phyloP scores from a whole-genome alignment of 257 asterid species.

The Solanum paucissectum region DNA sequence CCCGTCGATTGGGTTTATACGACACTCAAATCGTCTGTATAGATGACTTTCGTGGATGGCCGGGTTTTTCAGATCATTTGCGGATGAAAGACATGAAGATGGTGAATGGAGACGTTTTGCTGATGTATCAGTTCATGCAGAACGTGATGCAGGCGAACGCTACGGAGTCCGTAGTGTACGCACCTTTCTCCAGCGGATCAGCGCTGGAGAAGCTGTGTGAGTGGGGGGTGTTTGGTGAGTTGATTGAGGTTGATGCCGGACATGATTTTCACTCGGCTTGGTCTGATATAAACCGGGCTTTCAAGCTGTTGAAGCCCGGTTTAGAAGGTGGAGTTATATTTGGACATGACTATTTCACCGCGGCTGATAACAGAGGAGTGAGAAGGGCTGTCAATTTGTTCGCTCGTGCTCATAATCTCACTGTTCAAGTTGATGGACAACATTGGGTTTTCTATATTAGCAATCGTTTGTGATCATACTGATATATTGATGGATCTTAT shows the following conservation, averaged over 20 bases:
- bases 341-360: constrained; percentile 40
- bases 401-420: constrained; percentile 27
- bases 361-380: constrained; percentile 41
- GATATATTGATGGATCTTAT: background rate
- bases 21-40: constrained; percentile 36
- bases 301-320: constrained; percentile 31
- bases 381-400: constrained; percentile 45
- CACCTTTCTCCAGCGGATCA: constrained; percentile 53
- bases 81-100: constrained; percentile 34
- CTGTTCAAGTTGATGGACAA: constrained; percentile 39
- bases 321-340: constrained; percentile 34
- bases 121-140: constrained; percentile 62
- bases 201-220: constrained; percentile 48
- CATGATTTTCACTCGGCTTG: constrained; percentile 73
- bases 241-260: constrained; percentile 59
- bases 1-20: constrained; percentile 27
- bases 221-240: constrained; percentile 59
- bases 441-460: constrained; percentile 33
- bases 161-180: constrained; percentile 11
- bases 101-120: constrained; percentile 47
- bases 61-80: constrained; percentile 31
- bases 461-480: background rate
- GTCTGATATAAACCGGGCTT: constrained; percentile 51
- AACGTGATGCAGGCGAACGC: constrained; percentile 36
- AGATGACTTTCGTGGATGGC: constrained; percentile 80